Conservation (phyloP, 2,329 filamentous ascomycete genomes). For the Paraconiothyrium brasiliense region DNA sequence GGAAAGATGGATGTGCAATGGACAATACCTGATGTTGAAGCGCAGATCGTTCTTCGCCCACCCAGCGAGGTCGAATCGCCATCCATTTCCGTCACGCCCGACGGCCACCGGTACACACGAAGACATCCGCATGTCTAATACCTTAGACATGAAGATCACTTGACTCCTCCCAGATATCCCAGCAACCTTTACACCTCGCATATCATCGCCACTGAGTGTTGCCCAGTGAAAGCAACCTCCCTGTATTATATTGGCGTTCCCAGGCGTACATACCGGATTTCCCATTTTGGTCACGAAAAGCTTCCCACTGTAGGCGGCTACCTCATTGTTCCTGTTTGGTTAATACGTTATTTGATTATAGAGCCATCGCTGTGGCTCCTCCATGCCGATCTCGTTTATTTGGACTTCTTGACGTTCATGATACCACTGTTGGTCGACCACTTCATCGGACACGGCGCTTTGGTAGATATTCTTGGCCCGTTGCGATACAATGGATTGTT, state of each 20-base stretch:
- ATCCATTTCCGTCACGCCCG: slow-evolving; percentile 35
- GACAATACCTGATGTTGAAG: slow-evolving; percentile 45
- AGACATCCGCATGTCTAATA: neutral
- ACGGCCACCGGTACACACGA: neutral
- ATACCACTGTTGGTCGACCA: slow-evolving; percentile 32
- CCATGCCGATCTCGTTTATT: slow-evolving; percentile 14
- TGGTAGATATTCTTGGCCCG: slow-evolving; percentile 10
- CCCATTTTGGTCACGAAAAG: slow-evolving; percentile 19
- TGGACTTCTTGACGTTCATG: slow-evolving; percentile 18
- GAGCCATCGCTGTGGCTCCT: slow-evolving; percentile 7
- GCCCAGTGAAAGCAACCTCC: slow-evolving; percentile 2
- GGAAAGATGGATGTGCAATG: slow-evolving; percentile 50
- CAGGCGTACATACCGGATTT: slow-evolving; percentile 20
- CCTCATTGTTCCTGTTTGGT: slow-evolving; percentile 14
- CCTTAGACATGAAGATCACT: neutral
- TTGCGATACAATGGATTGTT: slow-evolving; percentile 5
- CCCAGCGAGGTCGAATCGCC: slow-evolving; percentile 32
- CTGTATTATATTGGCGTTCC: slow-evolving; percentile 29
- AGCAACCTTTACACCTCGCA: neutral
- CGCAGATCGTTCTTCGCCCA: slow-evolving; percentile 44
- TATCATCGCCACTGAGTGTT: neutral
- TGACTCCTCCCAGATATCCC: neutral
- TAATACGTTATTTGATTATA: slow-evolving; percentile 15
- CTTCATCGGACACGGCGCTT: slow-evolving; percentile 8
- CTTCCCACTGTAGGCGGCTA: slow-evolving; percentile 18